Conservation (phyloP, 768 basidiomycete species). For the Cubamyces lactineus region DNA sequence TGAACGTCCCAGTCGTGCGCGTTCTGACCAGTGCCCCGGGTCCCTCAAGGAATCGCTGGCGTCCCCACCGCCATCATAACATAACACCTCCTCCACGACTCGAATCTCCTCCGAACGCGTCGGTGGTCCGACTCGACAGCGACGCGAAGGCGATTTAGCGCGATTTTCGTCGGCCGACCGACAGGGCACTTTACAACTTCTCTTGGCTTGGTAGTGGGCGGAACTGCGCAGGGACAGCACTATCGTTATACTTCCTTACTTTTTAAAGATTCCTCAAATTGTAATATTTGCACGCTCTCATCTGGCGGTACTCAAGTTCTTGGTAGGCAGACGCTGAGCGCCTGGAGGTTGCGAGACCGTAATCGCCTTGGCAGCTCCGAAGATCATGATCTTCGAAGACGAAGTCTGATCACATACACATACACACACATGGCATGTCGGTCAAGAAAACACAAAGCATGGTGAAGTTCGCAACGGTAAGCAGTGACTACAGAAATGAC, state of each 20-base stretch:
- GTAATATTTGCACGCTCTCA: conserved; percentile 7
- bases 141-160: no score
- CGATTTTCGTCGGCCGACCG: no score
- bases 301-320: not conserved
- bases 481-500: conserved; percentile 26
- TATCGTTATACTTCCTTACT: no score
- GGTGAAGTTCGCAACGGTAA: conserved; percentile 12
- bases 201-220: not conserved
- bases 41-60: conserved; percentile 60
- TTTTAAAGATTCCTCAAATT: not conserved
- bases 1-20: not conserved
- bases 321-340: no score
- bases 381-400: no score
- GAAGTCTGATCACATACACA: no score
- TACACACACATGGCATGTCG: no score
- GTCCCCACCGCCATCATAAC: conserved; percentile 65
- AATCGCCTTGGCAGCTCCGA: no score
- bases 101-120: no score
- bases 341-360: no score
- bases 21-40: conserved; percentile 15
- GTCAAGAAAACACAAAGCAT: not conserved
- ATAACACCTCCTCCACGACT: conserved; percentile 30
- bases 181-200: not conserved
- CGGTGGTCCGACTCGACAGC: no score
- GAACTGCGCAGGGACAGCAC: no score